A percentile compares a stretch with the other conserved stretches of the same genome.
Evolutionary conservation across 2,329 filamentous ascomycete genomes (phyloP).

Genomic region (Penicillium sp.): DNA sequence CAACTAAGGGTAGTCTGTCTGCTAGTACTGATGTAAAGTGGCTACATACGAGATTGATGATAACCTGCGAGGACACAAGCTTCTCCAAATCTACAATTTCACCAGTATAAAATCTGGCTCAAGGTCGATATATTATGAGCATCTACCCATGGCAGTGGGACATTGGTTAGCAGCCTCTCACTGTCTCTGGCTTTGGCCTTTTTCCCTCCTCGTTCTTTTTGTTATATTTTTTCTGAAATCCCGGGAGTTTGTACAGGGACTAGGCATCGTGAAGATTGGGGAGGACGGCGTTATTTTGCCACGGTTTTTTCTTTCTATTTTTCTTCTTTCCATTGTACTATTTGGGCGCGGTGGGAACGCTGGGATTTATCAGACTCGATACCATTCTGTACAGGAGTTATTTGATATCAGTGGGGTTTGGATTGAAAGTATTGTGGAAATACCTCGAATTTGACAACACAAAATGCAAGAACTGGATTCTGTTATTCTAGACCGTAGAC

Average conservation of each 20-base stretch:
- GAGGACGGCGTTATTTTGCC: constrained; percentile 25
- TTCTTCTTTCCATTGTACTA: constrained; percentile 22
- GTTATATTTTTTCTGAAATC: constrained; percentile 9
- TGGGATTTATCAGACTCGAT: constrained; percentile 33
- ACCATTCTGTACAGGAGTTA: constrained; percentile 37
- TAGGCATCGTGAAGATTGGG: constrained; percentile 23
- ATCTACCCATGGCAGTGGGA: not conserved
- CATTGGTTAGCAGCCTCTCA: not conserved
- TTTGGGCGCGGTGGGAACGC: constrained; percentile 22
- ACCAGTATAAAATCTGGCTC: not conserved
- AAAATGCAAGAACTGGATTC: constrained; percentile 17
- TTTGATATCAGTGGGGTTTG: constrained; percentile 17
- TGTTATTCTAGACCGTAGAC: not conserved
- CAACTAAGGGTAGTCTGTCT: constrained; percentile 24
- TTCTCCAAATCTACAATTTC: not conserved
- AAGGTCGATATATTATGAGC: not conserved
- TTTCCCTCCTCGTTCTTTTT: constrained; percentile 6
- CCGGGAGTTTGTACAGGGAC: constrained; percentile 27
- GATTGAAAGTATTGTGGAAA: constrained; percentile 13
- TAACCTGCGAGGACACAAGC: not conserved
- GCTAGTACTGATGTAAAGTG: not conserved
- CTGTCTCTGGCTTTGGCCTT: constrained; percentile 3
- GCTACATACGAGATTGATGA: not conserved
- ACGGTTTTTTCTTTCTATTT: constrained; percentile 13
- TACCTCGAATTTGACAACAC: constrained; percentile 7